A percentile compares a stretch with the other conserved stretches of the same genome.
Conservation (phyloP, 768 basidiomycete species). For the Steccherinum ochraceum region DNA sequence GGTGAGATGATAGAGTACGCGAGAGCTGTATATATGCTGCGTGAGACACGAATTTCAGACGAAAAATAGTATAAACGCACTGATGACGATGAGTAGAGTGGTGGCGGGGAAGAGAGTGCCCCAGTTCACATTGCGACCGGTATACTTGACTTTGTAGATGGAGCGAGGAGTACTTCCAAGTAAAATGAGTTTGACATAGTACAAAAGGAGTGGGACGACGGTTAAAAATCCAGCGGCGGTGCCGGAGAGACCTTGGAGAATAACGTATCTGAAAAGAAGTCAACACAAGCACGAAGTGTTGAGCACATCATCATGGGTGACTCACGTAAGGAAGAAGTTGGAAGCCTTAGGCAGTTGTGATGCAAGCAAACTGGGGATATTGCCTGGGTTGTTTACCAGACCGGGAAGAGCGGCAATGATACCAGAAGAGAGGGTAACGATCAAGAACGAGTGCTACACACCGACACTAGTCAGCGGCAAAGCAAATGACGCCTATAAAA, state of each 20-base stretch:
- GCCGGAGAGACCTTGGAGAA: constrained; percentile 76
- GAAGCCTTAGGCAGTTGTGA: constrained; percentile 74
- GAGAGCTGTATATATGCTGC: constrained; percentile 36
- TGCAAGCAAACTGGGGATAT: constrained; percentile 68
- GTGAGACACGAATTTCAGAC: constrained; percentile 3
- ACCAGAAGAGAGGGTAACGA: constrained; percentile 82
- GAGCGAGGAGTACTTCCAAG: constrained; percentile 87
- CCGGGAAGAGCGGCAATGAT: constrained; percentile 64
- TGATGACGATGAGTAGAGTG: constrained; percentile 79
- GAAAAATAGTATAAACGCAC: constrained; percentile 30
- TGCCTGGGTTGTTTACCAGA: constrained; percentile 61
- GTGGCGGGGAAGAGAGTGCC: constrained; percentile 70
- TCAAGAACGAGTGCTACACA: constrained; percentile 83
- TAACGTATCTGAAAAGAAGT: constrained; percentile 49
- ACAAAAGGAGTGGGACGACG: constrained; percentile 66
- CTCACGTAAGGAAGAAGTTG: constrained; percentile 86
- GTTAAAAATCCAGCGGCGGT: constrained; percentile 78
- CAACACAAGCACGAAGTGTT: neutral
- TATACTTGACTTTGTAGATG: constrained; percentile 79
- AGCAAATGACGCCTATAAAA: neutral
- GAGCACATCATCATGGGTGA: too few species aligned
- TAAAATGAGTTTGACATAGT: constrained; percentile 87
- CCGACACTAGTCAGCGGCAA: neutral
- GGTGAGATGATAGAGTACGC: constrained; percentile 89
- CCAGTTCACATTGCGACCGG: constrained; percentile 59